A percentile compares a stretch with the other conserved stretches of the same genome.
phyloP scores from a whole-genome alignment of 2,329 filamentous ascomycete genomes.

The Dothistroma septosporum region DNA sequence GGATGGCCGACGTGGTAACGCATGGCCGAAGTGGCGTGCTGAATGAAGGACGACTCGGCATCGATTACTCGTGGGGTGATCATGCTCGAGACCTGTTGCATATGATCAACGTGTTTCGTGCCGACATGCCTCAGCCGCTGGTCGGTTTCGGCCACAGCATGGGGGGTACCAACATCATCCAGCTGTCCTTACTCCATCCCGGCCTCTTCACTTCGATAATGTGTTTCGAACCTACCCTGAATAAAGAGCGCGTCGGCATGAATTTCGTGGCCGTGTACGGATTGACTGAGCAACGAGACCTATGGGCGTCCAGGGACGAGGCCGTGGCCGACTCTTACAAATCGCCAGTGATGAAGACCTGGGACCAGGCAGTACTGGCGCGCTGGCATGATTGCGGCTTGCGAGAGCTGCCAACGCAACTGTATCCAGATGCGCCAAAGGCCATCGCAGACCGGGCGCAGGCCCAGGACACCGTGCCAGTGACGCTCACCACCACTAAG shows the following conservation, averaged over 20 bases:
- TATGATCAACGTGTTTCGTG: constrained; percentile 74
- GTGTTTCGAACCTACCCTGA: constrained; percentile 65
- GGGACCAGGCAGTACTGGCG: too few species aligned
- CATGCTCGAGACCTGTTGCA: constrained; percentile 75
- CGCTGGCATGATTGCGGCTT: too few species aligned
- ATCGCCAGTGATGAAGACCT: constrained; percentile 68
- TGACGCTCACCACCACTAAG: too few species aligned
- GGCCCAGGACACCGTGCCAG: too few species aligned
- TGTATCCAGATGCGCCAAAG: too few species aligned
- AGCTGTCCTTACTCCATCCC: constrained; percentile 71
- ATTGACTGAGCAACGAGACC: constrained; percentile 68
- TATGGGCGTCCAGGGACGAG: constrained; percentile 69
- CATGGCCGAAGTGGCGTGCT: constrained; percentile 16
- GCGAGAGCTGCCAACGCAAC: too few species aligned
- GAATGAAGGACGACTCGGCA: constrained; percentile 17
- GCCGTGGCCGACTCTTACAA: constrained; percentile 62
- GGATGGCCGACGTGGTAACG: constrained; percentile 18
- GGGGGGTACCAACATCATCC: constrained; percentile 66
- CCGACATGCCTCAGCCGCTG: constrained; percentile 71
- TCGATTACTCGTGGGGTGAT: constrained; percentile 61
- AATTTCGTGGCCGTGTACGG: constrained; percentile 48
- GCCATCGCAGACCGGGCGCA: too few species aligned
- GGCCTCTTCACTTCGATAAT: constrained; percentile 57
- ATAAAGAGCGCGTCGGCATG: constrained; percentile 41
- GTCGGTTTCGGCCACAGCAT: constrained; percentile 82